Evolutionary conservation across 306 rosid genomes (phyloP).

Genomic region (Cucurbita maxima): DNA sequence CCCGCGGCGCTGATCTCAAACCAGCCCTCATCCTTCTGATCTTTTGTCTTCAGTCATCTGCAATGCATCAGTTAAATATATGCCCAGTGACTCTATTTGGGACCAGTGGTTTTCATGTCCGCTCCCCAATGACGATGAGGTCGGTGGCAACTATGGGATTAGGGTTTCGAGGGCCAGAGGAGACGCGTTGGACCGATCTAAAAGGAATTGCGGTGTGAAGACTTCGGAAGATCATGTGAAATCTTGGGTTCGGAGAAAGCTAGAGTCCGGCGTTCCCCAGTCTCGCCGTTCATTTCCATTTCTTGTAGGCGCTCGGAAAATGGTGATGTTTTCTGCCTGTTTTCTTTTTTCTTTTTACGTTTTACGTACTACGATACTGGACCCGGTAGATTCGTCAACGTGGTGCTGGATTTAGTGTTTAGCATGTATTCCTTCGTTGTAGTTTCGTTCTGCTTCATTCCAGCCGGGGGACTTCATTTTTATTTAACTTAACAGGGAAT

Average conservation of each 20-base stretch:
- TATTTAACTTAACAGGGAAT: neutral
- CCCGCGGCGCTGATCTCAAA: conserved; percentile 25
- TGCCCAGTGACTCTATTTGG: conserved; percentile 1
- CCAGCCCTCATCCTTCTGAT: conserved; percentile 15
- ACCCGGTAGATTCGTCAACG: neutral
- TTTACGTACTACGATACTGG: neutral
- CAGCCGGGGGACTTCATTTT: neutral
- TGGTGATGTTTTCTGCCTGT: conserved; percentile 24
- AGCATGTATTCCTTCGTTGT: neutral
- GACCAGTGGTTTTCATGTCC: conserved; percentile 8
- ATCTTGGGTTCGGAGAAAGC: conserved; percentile 25
- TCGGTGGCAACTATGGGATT: conserved; percentile 13
- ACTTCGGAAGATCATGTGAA: conserved; percentile 33
- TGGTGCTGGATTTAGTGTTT: neutral
- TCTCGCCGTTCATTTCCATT: conserved; percentile 44
- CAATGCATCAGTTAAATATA: conserved; percentile 17
- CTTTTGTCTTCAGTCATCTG: neutral
- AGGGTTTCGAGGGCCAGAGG: conserved; percentile 28
- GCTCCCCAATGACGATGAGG: conserved; percentile 1
- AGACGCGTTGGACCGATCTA: conserved; percentile 23
- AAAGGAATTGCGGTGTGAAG: conserved; percentile 23
- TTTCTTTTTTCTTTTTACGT: neutral
- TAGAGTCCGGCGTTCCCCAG: conserved; percentile 19
- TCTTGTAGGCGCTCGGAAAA: conserved; percentile 40
- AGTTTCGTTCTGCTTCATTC: neutral